These are phyloP conservation scores for Capsicum chinense DNA, from an alignment of 257 asterid species.

Conservation along the genomic window DNA sequence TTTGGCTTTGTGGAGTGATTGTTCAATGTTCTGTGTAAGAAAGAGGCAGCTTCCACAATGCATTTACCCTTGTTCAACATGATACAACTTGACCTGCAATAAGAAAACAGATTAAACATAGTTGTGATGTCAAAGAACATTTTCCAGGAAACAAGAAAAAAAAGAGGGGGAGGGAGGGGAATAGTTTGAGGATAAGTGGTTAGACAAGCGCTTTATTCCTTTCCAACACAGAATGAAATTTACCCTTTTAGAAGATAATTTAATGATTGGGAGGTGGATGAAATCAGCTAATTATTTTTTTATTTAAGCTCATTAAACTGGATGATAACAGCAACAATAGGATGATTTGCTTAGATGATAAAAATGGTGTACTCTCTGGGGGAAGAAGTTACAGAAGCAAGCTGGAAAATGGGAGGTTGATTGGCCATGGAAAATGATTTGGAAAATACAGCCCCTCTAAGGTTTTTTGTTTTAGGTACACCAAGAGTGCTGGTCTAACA, in stretches of 20 bases:
- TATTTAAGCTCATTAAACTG: not conserved
- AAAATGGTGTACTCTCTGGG: not conserved
- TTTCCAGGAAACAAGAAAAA: not conserved
- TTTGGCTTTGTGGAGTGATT: constrained; percentile 42
- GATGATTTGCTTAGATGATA: not conserved
- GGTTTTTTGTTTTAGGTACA: not conserved
- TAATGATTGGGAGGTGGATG: constrained; percentile 2
- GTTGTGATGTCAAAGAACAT: not conserved
- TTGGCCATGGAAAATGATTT: not conserved
- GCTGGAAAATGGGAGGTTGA: not conserved
- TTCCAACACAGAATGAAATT: not conserved
- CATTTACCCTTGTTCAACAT: constrained; percentile 79
- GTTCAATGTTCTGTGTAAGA: constrained; percentile 54
- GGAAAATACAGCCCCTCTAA: not conserved
- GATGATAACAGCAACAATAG: not conserved
- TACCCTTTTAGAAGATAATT: not conserved
- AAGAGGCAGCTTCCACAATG: constrained; percentile 57
- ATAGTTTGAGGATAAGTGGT: constrained; percentile 16
- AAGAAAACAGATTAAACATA: not conserved
- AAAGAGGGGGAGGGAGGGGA: too few relatives aligned
- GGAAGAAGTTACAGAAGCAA: not conserved
- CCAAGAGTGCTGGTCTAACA: not conserved
- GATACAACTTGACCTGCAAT: constrained; percentile 66
- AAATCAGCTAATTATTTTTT: not conserved
- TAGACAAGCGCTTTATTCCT: not conserved